Base-by-base conservation (phyloP, 2,329 filamentous ascomycete genomes). In the Botrytis sinoallii region DNA sequence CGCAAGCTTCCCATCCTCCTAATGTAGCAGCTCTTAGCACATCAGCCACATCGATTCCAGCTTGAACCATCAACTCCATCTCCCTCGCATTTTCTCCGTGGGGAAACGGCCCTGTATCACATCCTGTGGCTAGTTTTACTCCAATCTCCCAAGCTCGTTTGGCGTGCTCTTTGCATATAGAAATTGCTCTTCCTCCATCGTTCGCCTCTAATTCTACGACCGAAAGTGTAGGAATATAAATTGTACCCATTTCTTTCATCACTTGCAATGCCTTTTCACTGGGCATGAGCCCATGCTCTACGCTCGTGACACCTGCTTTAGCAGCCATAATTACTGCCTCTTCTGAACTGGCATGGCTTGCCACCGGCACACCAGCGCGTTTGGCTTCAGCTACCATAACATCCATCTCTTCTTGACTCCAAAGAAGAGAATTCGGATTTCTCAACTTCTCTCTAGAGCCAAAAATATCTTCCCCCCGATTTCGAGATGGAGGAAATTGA, bases 1-100 rank as follows among this genome's bases (percentile, higher is more conserved):
- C 67, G 14, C 67, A 70, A 12, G 67, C 67, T 42, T 60, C 52
- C 67, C 67, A 70, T 12, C 68, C 57, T 12, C 57, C 57, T 7
- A 70, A n/a, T 7, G 40, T 70, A 20, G 67, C 67, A 59, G 68
- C 40, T 12, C 68, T 60, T 1, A 52, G 4, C 2, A 70, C 42
- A 12, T 70, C 40, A 29, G 38, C 40, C 5, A 42, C 40, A 25
- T 57, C 22, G 1, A 52, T 44, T 12, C 68, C 42, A 20, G 55
- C 68, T 29, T 38, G 32, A 25, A 70, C 22, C 68, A 70, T 44
- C 5, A 61, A 38, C 5, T 61, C 52, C 68, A 46, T 44, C 40
- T 60, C 68, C 12, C 55, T 61, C 38, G n/a, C 18, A 61, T 61
- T 70, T 7, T 59, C 40, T 22, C 55, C 68, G 35, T 70, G 68